These are phyloP conservation scores for Populus hybrid DNA, from an alignment of 441 rosid genomes.

Conservation along the genomic window DNA sequence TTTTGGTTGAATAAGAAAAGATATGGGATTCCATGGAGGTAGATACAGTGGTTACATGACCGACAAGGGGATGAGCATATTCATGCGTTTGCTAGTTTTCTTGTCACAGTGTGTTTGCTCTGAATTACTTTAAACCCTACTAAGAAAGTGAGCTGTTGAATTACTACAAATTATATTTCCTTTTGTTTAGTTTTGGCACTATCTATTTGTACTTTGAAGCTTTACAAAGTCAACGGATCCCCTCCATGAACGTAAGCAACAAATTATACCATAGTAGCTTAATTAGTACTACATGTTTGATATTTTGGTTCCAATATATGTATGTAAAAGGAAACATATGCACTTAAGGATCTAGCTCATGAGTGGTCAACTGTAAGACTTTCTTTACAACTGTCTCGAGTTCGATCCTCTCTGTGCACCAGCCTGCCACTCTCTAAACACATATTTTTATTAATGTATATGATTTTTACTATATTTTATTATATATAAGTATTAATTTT, in stretches of 20 bases:
- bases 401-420: too few species aligned
- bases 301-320: neutral
- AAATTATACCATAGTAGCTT: neutral
- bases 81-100: constrained; percentile 22
- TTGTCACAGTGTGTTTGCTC: constrained; percentile 55
- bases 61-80: constrained; percentile 7
- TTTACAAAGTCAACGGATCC: constrained; percentile 30
- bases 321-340: too few species aligned
- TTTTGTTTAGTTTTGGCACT: neutral
- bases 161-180: constrained; percentile 25
- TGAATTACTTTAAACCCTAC: constrained; percentile 28
- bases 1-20: constrained; percentile 9
- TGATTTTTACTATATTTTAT: too few species aligned
- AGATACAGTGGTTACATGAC: constrained; percentile 45
- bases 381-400: too few species aligned
- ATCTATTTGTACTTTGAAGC: constrained; percentile 5
- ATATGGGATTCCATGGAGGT: constrained; percentile 23
- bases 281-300: neutral
- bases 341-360: too few species aligned
- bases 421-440: too few species aligned
- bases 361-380: too few species aligned
- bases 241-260: constrained; percentile 10
- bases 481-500: too few species aligned
- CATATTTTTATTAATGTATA: too few species aligned
- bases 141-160: constrained; percentile 59